Percentiles rank a stretch among this genome's conserved stretches.
Conservation (phyloP, 495 filamentous ascomycete species). For the Neurospora tetraspora region DNA sequence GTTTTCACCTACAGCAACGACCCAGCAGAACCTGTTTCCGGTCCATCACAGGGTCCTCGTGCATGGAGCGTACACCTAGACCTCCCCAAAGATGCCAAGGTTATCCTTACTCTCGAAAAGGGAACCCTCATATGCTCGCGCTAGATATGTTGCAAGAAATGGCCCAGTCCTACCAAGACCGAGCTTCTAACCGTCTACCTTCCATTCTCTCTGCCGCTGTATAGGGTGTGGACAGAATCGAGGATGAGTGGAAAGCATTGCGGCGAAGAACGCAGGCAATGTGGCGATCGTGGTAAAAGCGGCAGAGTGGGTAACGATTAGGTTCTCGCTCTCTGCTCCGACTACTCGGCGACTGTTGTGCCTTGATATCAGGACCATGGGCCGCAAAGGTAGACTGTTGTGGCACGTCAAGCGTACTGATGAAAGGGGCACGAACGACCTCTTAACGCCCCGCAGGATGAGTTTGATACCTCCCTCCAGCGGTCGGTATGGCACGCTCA, state of each 20-base stretch:
- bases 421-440: not conserved
- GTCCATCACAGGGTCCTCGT: constrained; percentile 1
- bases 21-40: not conserved
- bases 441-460: constrained; percentile 20
- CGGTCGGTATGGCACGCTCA: constrained; percentile 25
- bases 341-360: constrained; percentile 18
- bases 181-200: constrained; percentile 28
- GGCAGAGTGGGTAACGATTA: constrained; percentile 40
- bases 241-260: constrained; percentile 27
- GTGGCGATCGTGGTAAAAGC: constrained; percentile 32
- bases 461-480: constrained; percentile 30
- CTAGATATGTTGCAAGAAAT: constrained; percentile 50
- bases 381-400: constrained; percentile 22
- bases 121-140: constrained; percentile 70
- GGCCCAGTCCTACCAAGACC: constrained; percentile 43
- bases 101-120: constrained; percentile 46
- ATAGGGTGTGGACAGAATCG: constrained; percentile 52
- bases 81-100: constrained; percentile 19
- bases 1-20: constrained; percentile 48
- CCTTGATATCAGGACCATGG: constrained; percentile 27
- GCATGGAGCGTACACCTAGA: constrained; percentile 31
- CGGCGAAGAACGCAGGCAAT: constrained; percentile 24
- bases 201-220: constrained; percentile 54
- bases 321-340: constrained; percentile 27
- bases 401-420: constrained; percentile 32